Base-by-base conservation (phyloP, 1,139 yeast genomes). In the Blastobotrys buckinghamii region DNA sequence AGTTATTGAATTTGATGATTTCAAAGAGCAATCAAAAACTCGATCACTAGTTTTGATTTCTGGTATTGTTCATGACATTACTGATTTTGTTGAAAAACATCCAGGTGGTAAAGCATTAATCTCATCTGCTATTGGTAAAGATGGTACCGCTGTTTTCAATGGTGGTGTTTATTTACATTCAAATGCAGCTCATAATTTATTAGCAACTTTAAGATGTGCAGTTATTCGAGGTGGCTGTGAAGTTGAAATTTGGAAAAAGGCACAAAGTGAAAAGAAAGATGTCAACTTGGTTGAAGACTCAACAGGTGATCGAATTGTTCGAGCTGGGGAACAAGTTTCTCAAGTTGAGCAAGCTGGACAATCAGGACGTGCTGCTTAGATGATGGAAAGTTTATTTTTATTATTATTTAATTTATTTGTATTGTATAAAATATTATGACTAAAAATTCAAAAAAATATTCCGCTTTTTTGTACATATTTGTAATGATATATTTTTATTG, bases 101-200 rank as follows among this genome's bases (percentile, higher is more conserved):
- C 99, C 99, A 53, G 99, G 99, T 77, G 99, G 99, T 59, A 84
- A 81, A 67, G 88, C 95, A 46, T 77, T 92, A 59, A 75, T 92
- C 57, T 76, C 80, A 65, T 85, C 95, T 37, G 89, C 96, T 9
- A 74, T 84, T 57, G 97, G 97, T 64, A 90, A 88, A 71, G 98
- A 92, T 69, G 97, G 96, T 45, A 89, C 97, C 37, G 86, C 87
- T 62, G 97, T 96, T 2, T 92, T 92, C 77, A 89, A 89, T 67
- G 98, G 98, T 63, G 97, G 96, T 63, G 98, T 92, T 40, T 92
- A 92, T 69, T 83, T 87, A 48, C 98, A 92, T 71, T 87, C 97
- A 42, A 92, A 90, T 64, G 98, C 98, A 55, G 98, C 97, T 42
- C 97, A 92, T 72, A 92, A 92, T 72, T 73, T 92, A 69, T 79